phyloP scores from a whole-genome alignment of 2,329 filamentous ascomycete species.

The Diplodia sapinea region DNA sequence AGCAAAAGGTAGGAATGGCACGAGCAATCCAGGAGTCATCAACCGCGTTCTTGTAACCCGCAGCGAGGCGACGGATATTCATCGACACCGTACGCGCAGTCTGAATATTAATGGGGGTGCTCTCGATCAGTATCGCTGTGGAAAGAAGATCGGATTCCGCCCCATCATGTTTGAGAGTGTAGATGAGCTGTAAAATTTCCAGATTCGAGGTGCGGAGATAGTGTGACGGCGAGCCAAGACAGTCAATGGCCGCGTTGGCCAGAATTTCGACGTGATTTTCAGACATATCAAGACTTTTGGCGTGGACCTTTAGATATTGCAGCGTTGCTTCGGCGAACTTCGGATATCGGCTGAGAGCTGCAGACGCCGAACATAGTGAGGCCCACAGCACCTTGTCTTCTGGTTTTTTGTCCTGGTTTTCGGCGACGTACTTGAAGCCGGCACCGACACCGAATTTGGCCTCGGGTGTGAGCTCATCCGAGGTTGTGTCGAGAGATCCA shows the following conservation, averaged over 20 bases:
- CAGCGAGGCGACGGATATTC: conserved; percentile 78
- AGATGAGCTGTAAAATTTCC: conserved; percentile 70
- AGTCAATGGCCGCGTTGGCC: conserved; percentile 69
- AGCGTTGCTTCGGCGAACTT: conserved; percentile 44
- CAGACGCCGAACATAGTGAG: conserved; percentile 68
- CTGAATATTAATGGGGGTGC: conserved; percentile 76
- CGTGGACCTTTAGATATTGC: conserved; percentile 69
- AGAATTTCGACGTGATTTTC: conserved; percentile 67
- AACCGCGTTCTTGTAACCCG: conserved; percentile 65
- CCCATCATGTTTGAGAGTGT: conserved; percentile 52
- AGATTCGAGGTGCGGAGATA: conserved; percentile 75
- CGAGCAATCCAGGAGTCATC: conserved; percentile 69
- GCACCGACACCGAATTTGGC: conserved; percentile 72
- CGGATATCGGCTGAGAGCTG: conserved; percentile 64
- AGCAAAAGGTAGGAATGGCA: conserved; percentile 81
- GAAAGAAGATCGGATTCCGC: conserved; percentile 60
- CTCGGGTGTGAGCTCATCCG: conserved; percentile 26
- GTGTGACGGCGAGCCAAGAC: conserved; percentile 77
- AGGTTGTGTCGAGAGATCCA: conserved; percentile 33
- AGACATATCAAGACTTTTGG: conserved; percentile 57
- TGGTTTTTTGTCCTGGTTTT: conserved; percentile 54
- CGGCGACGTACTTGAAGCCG: conserved; percentile 74
- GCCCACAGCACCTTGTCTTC: conserved; percentile 62
- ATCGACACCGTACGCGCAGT: conserved; percentile 80
- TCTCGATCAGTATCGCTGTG: conserved; percentile 78